Evolutionary conservation across 176 grass and related monocot genomes (phyloP).

Genomic region (Oryza rufipogon): DNA sequence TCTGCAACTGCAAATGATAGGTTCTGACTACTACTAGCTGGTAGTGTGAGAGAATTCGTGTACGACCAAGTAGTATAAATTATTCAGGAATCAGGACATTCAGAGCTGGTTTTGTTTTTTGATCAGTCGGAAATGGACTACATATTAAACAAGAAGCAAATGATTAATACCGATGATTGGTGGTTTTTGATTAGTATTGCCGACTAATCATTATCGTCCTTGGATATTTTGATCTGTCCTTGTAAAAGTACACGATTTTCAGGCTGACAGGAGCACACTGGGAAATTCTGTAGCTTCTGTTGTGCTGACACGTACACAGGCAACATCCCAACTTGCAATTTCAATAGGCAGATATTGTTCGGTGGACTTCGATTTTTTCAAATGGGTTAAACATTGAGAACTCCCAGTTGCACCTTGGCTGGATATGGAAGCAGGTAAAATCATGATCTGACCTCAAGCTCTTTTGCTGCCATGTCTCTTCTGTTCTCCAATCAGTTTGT

Average conservation of each 20-base stretch:
- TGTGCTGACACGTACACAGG: constrained; percentile 14
- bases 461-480: constrained; percentile 14
- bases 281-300: constrained; percentile 4
- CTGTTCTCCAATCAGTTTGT: background rate
- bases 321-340: constrained; percentile 27
- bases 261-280: background rate
- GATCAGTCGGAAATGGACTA: background rate
- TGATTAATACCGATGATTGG: constrained; percentile 34
- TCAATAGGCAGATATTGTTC: background rate
- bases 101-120: constrained; percentile 3
- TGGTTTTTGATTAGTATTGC: constrained; percentile 22
- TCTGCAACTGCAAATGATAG: background rate
- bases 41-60: background rate
- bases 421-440: constrained; percentile 40
- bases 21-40: background rate
- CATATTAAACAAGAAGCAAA: background rate
- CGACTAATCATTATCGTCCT: constrained; percentile 32
- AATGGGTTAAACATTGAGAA: constrained; percentile 12
- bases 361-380: constrained; percentile 22
- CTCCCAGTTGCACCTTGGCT: background rate
- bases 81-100: constrained; percentile 12
- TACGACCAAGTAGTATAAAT: background rate
- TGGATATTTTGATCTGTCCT: constrained; percentile 38
- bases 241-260: constrained; percentile 12
- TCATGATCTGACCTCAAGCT: constrained; percentile 16